phyloP scores from a whole-genome alignment of 1,284 basidiomycete genomes.

The Malassezia brasiliensis region DNA sequence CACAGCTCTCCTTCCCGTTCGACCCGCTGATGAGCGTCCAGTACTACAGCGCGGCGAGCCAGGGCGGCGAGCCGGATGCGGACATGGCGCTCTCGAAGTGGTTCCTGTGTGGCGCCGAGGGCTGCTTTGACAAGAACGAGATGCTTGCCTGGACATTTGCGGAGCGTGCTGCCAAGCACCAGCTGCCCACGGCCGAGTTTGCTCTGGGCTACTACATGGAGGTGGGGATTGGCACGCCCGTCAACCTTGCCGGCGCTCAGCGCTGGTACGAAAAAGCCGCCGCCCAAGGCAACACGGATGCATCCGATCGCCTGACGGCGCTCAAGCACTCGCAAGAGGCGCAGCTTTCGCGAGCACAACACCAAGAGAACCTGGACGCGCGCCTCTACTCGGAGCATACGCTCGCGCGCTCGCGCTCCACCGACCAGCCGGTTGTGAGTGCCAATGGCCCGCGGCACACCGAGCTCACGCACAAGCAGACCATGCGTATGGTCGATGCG shows the following conservation, averaged over 20 bases:
- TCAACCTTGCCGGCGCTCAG: constrained; percentile 59
- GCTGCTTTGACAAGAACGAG: constrained; percentile 79
- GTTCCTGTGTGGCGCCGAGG: constrained; percentile 80
- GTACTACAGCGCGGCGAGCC: constrained; percentile 69
- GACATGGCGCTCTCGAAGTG: constrained; percentile 92
- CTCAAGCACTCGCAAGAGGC: constrained; percentile 53
- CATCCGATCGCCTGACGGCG: constrained; percentile 62
- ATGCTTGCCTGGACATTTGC: constrained; percentile 76
- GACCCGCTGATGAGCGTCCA: constrained; percentile 82
- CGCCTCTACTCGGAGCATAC: constrained; percentile 75
- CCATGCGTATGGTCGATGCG: constrained; percentile 13
- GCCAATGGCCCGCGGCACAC: constrained; percentile 16
- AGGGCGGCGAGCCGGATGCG: constrained; percentile 61
- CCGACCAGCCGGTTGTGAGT: constrained; percentile 15
- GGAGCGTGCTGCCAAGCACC: constrained; percentile 73
- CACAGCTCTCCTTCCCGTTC: constrained; percentile 71
- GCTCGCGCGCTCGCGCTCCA: constrained; percentile 53
- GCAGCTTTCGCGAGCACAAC: constrained; percentile 64
- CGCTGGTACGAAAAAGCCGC: constrained; percentile 63
- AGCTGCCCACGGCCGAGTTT: constrained; percentile 74
- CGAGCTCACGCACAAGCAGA: constrained; percentile 9
- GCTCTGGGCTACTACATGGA: constrained; percentile 88
- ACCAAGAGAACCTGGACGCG: constrained; percentile 65
- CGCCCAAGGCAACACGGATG: constrained; percentile 71
- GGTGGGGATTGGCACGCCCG: constrained; percentile 51